Conservation (phyloP, 129 eudicot species). For the Rutidosis leptorrhynchoides region DNA sequence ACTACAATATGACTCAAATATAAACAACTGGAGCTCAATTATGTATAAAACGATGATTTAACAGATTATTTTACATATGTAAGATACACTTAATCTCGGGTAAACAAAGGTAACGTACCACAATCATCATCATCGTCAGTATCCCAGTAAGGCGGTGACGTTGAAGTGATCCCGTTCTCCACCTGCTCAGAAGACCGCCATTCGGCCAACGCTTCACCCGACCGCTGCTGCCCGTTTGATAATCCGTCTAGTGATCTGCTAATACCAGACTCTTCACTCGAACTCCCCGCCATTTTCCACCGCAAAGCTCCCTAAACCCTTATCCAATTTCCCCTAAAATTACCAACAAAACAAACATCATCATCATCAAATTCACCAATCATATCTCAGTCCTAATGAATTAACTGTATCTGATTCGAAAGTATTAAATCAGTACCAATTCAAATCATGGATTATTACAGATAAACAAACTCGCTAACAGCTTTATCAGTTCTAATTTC, state of each 20-base stretch:
- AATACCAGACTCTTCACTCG: conserved; percentile 66
- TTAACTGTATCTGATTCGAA: neutral
- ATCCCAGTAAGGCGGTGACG: conserved; percentile 99
- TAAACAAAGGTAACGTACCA: conserved; percentile 44
- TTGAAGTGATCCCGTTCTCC: conserved; percentile 84
- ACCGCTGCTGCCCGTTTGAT: conserved; percentile 64
- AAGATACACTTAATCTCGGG: neutral
- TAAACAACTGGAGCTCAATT: conserved; percentile 10
- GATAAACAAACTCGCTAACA: conserved; percentile 4
- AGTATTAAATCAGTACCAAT: neutral
- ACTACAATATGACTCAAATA: neutral
- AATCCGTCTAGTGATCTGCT: conserved; percentile 63
- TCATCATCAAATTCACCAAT: too few relatives aligned
- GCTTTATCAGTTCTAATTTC: conserved; percentile 12
- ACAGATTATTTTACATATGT: neutral
- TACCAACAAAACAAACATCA: conserved; percentile 11
- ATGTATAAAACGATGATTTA: neutral
- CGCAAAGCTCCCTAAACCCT: conserved; percentile 39
- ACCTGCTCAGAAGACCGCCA: conserved; percentile 98
- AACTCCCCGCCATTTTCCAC: conserved; percentile 74
- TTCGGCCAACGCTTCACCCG: conserved; percentile 85
- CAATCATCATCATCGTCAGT: conserved; percentile 77
- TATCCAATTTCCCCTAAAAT: conserved; percentile 38
- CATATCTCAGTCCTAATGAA: neutral
- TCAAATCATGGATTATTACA: conserved; percentile 4